Evolutionary conservation across 495 filamentous ascomycete species (phyloP).

Genomic region (Aspergillus sclerotiicarbonarius): DNA sequence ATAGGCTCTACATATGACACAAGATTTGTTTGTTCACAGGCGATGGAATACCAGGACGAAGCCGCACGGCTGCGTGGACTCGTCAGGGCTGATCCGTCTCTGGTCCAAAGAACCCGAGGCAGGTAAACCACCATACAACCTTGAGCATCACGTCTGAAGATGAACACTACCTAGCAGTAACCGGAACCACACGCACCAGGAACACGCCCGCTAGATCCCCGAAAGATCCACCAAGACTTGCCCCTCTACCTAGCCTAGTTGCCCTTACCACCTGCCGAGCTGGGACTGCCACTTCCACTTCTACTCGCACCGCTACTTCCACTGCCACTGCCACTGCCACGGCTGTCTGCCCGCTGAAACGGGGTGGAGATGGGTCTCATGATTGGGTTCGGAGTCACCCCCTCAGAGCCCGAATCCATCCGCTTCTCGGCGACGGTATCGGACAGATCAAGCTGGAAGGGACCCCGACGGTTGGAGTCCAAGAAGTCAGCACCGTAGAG

Average conservation of each 20-base stretch:
- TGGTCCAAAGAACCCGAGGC: neutral
- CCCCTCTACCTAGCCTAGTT: constrained; percentile 9
- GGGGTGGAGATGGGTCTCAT: constrained; percentile 38
- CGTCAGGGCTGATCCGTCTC: neutral
- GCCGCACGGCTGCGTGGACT: neutral
- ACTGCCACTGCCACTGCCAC: constrained; percentile 46
- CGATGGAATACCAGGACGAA: neutral
- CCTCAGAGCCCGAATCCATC: constrained; percentile 34
- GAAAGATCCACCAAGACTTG: neutral
- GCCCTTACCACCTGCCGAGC: constrained; percentile 36
- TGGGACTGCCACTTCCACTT: constrained; percentile 47
- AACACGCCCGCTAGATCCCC: neutral
- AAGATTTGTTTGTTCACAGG: constrained; percentile 8
- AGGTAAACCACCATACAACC: neutral
- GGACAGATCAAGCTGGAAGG: constrained; percentile 36
- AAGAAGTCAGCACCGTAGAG: constrained; percentile 42
- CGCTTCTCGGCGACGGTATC: constrained; percentile 34
- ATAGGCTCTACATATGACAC: constrained; percentile 6
- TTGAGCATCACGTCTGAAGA: constrained; percentile 1
- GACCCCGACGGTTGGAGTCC: constrained; percentile 33
- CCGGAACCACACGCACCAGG: constrained; percentile 1
- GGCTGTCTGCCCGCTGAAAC: constrained; percentile 43
- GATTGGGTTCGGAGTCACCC: constrained; percentile 28
- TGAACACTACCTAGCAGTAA: neutral
- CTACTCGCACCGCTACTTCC: constrained; percentile 41